Conservation (phyloP, 2,329 filamentous ascomycete genomes). For the Pseudopithomyces maydicus region DNA sequence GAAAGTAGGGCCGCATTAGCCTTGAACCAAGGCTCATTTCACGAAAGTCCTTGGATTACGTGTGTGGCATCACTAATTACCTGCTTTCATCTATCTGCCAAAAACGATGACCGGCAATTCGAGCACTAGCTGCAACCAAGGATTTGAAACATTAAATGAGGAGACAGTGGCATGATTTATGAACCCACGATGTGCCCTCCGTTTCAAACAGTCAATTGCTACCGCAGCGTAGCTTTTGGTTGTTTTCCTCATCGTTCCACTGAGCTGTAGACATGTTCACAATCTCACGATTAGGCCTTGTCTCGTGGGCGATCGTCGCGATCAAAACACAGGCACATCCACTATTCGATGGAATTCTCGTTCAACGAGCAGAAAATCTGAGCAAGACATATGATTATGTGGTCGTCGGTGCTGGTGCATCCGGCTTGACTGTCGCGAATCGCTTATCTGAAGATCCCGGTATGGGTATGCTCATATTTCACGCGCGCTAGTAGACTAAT, state of each 20-base stretch:
- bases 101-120: not conserved
- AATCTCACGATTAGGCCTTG: not conserved
- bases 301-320: not conserved
- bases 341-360: not conserved
- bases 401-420: slow-evolving; percentile 30
- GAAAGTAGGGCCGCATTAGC: not conserved
- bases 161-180: not conserved
- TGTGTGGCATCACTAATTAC: not conserved
- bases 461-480: not conserved
- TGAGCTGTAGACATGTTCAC: not conserved
- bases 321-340: not conserved
- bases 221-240: not conserved
- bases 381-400: slow-evolving; percentile 30
- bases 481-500: not conserved
- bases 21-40: not conserved
- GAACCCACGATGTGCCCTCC: not conserved
- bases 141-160: not conserved
- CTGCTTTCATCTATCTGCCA: not conserved
- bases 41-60: not conserved
- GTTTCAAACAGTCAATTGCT: not conserved
- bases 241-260: not conserved
- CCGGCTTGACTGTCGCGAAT: slow-evolving; percentile 35
- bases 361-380: not conserved
- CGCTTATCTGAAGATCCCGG: slow-evolving; percentile 28
- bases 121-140: not conserved